Base-by-base conservation (phyloP, 345 rosid genomes). In the Mercurialis annua region DNA sequence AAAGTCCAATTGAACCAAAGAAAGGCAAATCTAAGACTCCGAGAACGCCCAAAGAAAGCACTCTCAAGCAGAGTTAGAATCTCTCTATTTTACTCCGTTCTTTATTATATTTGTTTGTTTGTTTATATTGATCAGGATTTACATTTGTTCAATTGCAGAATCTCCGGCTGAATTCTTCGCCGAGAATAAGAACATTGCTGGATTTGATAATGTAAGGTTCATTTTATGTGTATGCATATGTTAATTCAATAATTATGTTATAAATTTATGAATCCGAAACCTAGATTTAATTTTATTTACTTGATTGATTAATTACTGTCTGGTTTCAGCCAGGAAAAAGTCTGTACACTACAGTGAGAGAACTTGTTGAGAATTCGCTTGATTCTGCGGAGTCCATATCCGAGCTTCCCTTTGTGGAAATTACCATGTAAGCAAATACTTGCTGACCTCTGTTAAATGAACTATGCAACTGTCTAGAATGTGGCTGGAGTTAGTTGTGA, bases 101-200 rank as follows among this genome's bases (percentile, higher is more conserved):
- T 46, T 46, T 12, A 40, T 29, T 64, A 60, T 26, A 33, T 64
- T 12, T 67, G 6, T 64, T 4, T 43, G 14, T 62, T 0, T 58
- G 5, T 33, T 23, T 30, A 27, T 43, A 6, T 49, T 12, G 29
- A 10, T 18, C 17, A 24, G 49, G 21, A 48, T 48, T 15, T 11
- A 17, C 18, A 34, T 61, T 55, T 47, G 15, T 74, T 69, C 50
- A 52, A 72, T 9, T 40, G 84, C 90, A 93, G 97, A 90, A 85
- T 93, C 96, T 69, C 98, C 96, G 18, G 98, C 97, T 30, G 98
- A 93, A 77, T 93, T 93, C 80, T 93, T 93, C 55, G 98, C 98
- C 8, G 98, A 93, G 86, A 93, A 90, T 81, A 90, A 93, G 83
- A 93, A 93, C 78, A 89, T 93, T 62, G 97, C 98, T 66, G 98